A percentile compares a stretch with the other conserved stretches of the same genome.
Evolutionary conservation across 352 stramenopile species (phyloP).

Genomic region (Phytopythium kandeliae): DNA sequence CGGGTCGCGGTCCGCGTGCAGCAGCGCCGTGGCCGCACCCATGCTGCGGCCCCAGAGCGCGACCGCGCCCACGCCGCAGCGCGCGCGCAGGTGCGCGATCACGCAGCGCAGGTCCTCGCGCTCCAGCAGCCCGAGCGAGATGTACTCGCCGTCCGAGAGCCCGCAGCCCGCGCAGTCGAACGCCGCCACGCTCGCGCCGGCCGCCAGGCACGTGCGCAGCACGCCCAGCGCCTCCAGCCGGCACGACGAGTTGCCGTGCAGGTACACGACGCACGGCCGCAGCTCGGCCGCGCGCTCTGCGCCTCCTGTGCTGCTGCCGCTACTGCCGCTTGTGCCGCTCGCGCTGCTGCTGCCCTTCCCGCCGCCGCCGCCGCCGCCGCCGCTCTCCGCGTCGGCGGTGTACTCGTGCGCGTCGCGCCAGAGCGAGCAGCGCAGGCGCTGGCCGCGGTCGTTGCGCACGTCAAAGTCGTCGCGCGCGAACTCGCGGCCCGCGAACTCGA

Average conservation of each 20-base stretch:
- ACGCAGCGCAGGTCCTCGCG: constrained; percentile 85
- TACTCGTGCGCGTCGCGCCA: constrained; percentile 91
- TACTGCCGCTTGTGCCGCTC: too few relatives aligned
- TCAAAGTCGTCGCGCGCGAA: constrained; percentile 93
- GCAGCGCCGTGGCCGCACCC: constrained; percentile 96
- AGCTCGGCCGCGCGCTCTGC: constrained; percentile 27
- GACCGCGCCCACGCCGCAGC: constrained; percentile 91
- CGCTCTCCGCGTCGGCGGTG: too few relatives aligned
- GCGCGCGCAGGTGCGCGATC: constrained; percentile 91
- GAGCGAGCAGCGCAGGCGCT: constrained; percentile 92
- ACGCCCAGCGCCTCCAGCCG: constrained; percentile 93
- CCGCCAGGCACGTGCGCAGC: constrained; percentile 82
- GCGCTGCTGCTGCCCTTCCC: too few relatives aligned
- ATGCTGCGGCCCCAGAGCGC: constrained; percentile 97
- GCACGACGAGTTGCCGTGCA: constrained; percentile 97
- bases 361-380: too few relatives aligned
- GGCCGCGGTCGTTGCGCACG: constrained; percentile 64
- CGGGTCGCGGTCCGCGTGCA: constrained; percentile 96
- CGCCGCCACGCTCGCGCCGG: constrained; percentile 93
- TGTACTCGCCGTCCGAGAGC: constrained; percentile 96
- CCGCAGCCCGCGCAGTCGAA: constrained; percentile 97
- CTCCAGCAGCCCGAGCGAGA: constrained; percentile 97
- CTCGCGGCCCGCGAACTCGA: constrained; percentile 82
- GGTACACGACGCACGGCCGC: constrained; percentile 94
- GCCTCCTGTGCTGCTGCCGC: too few relatives aligned